Conservation (phyloP, 768 basidiomycete species). For the Suillus weaverae region DNA sequence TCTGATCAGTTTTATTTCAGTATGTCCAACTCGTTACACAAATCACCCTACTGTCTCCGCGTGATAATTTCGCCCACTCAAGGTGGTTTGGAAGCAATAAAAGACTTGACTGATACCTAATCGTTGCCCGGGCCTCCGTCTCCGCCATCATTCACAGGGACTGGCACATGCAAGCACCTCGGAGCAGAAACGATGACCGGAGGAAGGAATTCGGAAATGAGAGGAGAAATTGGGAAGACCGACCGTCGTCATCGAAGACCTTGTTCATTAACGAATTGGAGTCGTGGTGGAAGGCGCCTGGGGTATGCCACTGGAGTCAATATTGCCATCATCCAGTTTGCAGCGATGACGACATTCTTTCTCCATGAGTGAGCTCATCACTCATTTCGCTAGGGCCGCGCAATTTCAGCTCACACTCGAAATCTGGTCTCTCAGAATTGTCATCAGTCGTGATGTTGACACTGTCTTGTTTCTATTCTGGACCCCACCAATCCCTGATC, state of each 20-base stretch:
- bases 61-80: neutral
- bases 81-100: too few species aligned
- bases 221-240: neutral
- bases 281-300: neutral
- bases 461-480: neutral
- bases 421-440: neutral
- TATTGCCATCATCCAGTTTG: neutral
- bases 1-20: slow-evolving; percentile 18
- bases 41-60: neutral
- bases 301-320: neutral
- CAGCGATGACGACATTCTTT: neutral
- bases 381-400: neutral
- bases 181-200: neutral
- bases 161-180: neutral
- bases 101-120: neutral
- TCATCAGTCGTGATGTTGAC: neutral
- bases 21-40: neutral
- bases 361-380: neutral
- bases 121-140: neutral
- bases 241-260: neutral
- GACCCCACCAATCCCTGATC: neutral
- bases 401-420: neutral
- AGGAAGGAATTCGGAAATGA: neutral
- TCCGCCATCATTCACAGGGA: neutral
- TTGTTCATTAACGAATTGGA: neutral